phyloP scores from a whole-genome alignment of 352 stramenopile genomes.

The Pythium periplocum region DNA sequence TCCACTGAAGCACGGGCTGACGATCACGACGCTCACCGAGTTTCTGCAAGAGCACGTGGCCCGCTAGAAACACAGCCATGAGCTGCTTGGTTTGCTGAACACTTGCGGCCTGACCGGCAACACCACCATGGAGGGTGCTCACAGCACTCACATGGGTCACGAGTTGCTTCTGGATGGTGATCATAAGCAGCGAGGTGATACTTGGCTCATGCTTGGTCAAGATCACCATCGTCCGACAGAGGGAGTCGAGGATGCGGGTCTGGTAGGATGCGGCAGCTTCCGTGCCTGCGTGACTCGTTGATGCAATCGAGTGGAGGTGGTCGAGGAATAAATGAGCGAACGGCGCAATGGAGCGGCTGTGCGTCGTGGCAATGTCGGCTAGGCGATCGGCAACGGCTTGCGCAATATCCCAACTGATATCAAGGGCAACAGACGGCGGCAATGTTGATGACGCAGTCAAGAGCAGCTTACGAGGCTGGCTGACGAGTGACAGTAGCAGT shows the following conservation, averaged over 20 bases:
- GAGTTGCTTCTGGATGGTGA: conserved; percentile 83
- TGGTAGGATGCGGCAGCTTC: conserved; percentile 39
- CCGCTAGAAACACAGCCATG: conserved; percentile 72
- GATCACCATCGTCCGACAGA: conserved; percentile 67
- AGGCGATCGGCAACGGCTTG: conserved; percentile 44
- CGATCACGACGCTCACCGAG: conserved; percentile 51
- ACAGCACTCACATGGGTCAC: conserved; percentile 28
- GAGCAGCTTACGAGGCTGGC: conserved; percentile 57
- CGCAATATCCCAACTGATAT: conserved; percentile 57
- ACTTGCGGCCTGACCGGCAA: neutral
- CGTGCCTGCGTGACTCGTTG: conserved; percentile 3
- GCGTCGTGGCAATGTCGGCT: conserved; percentile 30
- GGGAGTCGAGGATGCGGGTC: conserved; percentile 48
- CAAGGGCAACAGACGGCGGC: neutral
- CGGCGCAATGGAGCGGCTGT: conserved; percentile 34
- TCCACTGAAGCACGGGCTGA: conserved; percentile 56
- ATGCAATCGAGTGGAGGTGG: conserved; percentile 66
- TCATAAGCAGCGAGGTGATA: conserved; percentile 74
- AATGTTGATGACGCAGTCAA: conserved; percentile 8
- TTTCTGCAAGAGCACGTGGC: conserved; percentile 50
- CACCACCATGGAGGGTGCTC: neutral
- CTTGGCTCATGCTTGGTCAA: conserved; percentile 60
- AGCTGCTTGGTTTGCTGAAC: conserved; percentile 60
- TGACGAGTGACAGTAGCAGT: conserved; percentile 60
- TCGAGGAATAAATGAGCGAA: conserved; percentile 76